These are phyloP conservation scores for Colletotrichum plurivorum DNA, from an alignment of 2,329 filamentous ascomycete genomes.

Conservation along the genomic window DNA sequence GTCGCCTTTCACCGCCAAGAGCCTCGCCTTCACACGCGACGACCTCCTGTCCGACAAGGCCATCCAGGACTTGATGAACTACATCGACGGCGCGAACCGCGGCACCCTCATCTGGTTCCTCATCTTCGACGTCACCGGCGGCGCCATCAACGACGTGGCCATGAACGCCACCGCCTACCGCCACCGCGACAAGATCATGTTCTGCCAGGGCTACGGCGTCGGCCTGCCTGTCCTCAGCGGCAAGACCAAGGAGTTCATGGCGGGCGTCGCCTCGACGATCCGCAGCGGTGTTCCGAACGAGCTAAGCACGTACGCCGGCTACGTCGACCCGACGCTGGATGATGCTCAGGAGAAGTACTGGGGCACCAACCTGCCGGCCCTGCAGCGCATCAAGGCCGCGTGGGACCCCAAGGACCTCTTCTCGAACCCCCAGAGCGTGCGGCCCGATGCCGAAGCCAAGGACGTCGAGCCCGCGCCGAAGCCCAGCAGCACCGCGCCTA, in stretches of 20 bases:
- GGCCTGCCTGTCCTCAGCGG: constrained; percentile 61
- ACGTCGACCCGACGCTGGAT: constrained; percentile 68
- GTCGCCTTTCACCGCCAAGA: constrained; percentile 70
- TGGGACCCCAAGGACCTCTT: constrained; percentile 70
- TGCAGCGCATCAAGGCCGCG: constrained; percentile 64
- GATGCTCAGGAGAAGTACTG: constrained; percentile 67
- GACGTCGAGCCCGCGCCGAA: constrained; percentile 14
- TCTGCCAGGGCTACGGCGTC: constrained; percentile 73
- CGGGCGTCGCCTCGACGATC: constrained; percentile 64
- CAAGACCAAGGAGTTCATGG: constrained; percentile 65
- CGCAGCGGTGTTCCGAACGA: constrained; percentile 53
- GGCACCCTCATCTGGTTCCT: constrained; percentile 72
- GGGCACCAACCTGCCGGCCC: constrained; percentile 62
- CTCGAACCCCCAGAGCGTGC: constrained; percentile 71
- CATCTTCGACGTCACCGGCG: constrained; percentile 74
- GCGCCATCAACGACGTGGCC: constrained; percentile 70
- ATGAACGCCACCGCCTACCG: constrained; percentile 71
- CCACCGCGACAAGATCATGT: constrained; percentile 75
- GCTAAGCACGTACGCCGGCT: constrained; percentile 72
- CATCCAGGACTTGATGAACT: constrained; percentile 66
- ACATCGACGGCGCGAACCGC: constrained; percentile 63
- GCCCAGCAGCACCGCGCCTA: background rate
- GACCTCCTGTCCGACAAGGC: constrained; percentile 61
- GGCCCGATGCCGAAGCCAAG: constrained; percentile 43
- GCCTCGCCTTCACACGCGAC: constrained; percentile 65